Evolutionary conservation across 2,329 filamentous ascomycete genomes (phyloP).

Genomic region (Helicocarpus griseus): DNA sequence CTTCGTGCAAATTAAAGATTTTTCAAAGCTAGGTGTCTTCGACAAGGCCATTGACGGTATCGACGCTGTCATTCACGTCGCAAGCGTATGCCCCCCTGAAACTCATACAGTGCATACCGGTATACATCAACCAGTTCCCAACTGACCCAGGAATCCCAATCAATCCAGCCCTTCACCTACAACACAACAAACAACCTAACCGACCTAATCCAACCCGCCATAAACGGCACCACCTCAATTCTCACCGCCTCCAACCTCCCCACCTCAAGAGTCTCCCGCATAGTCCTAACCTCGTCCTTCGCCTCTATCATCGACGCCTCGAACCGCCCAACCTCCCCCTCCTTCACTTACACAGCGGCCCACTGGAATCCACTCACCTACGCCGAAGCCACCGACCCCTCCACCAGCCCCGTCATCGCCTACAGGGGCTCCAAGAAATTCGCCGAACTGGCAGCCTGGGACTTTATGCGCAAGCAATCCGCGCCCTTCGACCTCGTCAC

Average conservation of each 20-base stretch:
- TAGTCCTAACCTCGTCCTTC: constrained; percentile 24
- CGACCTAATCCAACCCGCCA: constrained; percentile 37
- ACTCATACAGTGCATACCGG: too few relatives aligned
- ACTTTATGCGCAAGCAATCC: constrained; percentile 19
- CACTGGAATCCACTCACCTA: constrained; percentile 27
- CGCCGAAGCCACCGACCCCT: constrained; percentile 15
- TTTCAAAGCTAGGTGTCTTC: constrained; percentile 30
- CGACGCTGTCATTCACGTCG: constrained; percentile 37
- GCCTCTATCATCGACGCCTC: constrained; percentile 18
- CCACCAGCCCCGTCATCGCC: constrained; percentile 16
- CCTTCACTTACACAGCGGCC: constrained; percentile 18
- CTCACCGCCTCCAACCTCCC: constrained; percentile 24
- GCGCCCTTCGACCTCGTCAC: constrained; percentile 37
- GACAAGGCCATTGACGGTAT: constrained; percentile 31
- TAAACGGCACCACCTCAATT: constrained; percentile 37
- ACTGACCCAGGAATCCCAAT: too few relatives aligned
- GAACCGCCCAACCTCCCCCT: constrained; percentile 2
- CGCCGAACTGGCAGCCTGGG: constrained; percentile 20
- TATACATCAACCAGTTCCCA: too few relatives aligned
- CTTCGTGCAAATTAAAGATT: constrained; percentile 36
- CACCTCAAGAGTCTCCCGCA: constrained; percentile 14
- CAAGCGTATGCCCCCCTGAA: constrained; percentile 27
- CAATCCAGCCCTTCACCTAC: constrained; percentile 38
- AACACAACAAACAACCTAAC: constrained; percentile 36
- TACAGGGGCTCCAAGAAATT: constrained; percentile 27